phyloP scores from a whole-genome alignment of 345 rosid species.

The Linum usitatissimum region DNA sequence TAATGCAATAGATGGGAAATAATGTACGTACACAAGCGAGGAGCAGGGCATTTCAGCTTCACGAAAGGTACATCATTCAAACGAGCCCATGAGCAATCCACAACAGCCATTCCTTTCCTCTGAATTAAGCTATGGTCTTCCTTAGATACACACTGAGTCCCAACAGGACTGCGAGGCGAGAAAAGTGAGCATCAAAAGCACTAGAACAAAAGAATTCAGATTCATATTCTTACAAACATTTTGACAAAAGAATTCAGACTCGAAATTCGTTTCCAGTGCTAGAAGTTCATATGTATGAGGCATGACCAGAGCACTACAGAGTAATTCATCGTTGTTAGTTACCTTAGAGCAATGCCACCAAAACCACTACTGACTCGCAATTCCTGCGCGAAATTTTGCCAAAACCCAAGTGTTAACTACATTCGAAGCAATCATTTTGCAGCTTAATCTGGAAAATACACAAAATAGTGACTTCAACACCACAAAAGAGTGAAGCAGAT shows the following conservation, averaged over 20 bases:
- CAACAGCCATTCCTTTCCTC: conserved; percentile 88
- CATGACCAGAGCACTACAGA: background rate
- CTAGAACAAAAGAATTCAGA: background rate
- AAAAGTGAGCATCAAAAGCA: conserved; percentile 3
- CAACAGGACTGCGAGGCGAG: conserved; percentile 62
- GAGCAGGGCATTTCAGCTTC: conserved; percentile 81
- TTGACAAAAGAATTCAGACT: too few species aligned
- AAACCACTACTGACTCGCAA: conserved; percentile 67
- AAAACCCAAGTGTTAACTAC: conserved; percentile 3
- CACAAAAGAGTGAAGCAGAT: conserved; percentile 18
- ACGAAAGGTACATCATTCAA: conserved; percentile 83
- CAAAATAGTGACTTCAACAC: too few species aligned
- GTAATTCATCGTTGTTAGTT: conserved; percentile 19
- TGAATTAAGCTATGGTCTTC: conserved; percentile 68
- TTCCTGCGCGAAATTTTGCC: conserved; percentile 48
- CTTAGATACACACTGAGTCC: conserved; percentile 72
- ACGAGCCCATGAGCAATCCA: conserved; percentile 98
- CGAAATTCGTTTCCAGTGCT: background rate
- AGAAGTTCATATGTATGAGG: background rate
- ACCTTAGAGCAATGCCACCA: conserved; percentile 89
- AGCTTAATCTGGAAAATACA: too few species aligned
- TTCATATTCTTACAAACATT: background rate
- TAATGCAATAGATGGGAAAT: background rate
- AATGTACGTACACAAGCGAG: conserved; percentile 73
- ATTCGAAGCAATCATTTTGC: background rate